These are phyloP conservation scores for Fusarium scirpi DNA, from an alignment of 2,329 filamentous ascomycete genomes.

Conservation along the genomic window DNA sequence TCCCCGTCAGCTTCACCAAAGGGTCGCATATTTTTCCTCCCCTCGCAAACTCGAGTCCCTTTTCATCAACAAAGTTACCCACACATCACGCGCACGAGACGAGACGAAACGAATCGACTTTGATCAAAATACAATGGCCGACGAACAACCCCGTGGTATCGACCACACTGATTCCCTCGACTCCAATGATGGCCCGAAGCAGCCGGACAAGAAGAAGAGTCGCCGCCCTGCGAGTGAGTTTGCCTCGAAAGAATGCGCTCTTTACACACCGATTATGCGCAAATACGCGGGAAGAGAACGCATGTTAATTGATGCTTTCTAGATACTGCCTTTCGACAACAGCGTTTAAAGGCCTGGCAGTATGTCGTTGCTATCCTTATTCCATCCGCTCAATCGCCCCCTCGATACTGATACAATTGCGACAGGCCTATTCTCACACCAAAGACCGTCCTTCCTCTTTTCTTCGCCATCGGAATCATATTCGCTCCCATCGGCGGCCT, in stretches of 20 bases:
- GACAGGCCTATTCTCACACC: constrained; percentile 90
- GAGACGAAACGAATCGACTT: constrained; percentile 10
- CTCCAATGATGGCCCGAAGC: constrained; percentile 65
- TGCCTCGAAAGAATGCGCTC: constrained; percentile 42
- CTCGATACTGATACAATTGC: constrained; percentile 53
- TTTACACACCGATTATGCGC: not conserved
- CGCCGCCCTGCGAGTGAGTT: constrained; percentile 85
- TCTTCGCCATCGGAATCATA: constrained; percentile 90
- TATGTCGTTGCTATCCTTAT: constrained; percentile 63
- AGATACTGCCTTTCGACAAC: constrained; percentile 98
- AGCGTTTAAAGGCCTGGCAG: constrained; percentile 99
- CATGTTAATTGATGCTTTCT: constrained; percentile 40
- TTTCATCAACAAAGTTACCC: constrained; percentile 28
- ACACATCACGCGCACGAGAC: constrained; percentile 15
- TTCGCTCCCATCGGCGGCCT: constrained; percentile 93
- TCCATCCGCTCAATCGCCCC: constrained; percentile 7
- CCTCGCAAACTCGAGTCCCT: constrained; percentile 10
- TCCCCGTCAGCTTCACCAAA: constrained; percentile 32
- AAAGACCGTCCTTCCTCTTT: constrained; percentile 90
- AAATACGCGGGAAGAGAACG: not conserved
- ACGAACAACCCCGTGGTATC: constrained; percentile 57
- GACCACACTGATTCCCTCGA: constrained; percentile 65
- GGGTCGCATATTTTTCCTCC: constrained; percentile 32
- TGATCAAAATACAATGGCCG: constrained; percentile 58
- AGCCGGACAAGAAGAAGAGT: constrained; percentile 85